Percentiles rank a stretch among this genome's conserved stretches.
phyloP scores from a whole-genome alignment of 2,329 filamentous ascomycete genomes.

The Fusarium sp. region DNA sequence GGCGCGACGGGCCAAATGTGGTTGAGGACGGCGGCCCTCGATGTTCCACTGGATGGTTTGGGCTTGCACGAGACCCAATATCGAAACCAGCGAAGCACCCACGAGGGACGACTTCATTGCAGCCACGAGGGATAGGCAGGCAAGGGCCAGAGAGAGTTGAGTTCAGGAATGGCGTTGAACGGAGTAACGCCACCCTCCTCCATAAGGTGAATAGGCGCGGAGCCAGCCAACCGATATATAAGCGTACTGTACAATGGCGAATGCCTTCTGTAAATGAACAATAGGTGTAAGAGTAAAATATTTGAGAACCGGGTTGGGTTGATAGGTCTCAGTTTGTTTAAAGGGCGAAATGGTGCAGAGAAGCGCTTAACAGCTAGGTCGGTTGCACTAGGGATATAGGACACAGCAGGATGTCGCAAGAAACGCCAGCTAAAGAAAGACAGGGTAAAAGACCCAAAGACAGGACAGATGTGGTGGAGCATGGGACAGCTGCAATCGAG shows the following conservation, averaged over 20 bases:
- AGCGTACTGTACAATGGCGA: constrained; percentile 7
- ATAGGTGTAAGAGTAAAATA: background rate
- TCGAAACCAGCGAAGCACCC: constrained; percentile 40
- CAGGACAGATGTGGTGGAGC: constrained; percentile 38
- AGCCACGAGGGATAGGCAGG: constrained; percentile 12
- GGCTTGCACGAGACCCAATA: constrained; percentile 40
- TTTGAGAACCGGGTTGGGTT: background rate
- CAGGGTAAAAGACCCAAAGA: constrained; percentile 37
- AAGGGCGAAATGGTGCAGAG: constrained; percentile 10
- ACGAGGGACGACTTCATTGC: constrained; percentile 45
- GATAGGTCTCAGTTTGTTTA: constrained; percentile 2
- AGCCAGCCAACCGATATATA: constrained; percentile 21
- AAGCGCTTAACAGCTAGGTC: constrained; percentile 17
- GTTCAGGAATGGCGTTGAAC: constrained; percentile 39
- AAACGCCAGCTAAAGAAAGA: constrained; percentile 35
- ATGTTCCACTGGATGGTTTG: constrained; percentile 64
- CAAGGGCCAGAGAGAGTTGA: constrained; percentile 7
- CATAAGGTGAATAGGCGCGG: constrained; percentile 37
- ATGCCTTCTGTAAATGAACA: background rate
- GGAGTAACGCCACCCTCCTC: constrained; percentile 42
- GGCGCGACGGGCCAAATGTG: constrained; percentile 54
- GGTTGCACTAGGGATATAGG: constrained; percentile 26
- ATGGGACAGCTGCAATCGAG: constrained; percentile 29
- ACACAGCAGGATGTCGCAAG: constrained; percentile 38
- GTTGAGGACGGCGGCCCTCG: constrained; percentile 51